Base-by-base conservation (phyloP, 805 yeast genomes). In the Metschnikowia matae region DNA sequence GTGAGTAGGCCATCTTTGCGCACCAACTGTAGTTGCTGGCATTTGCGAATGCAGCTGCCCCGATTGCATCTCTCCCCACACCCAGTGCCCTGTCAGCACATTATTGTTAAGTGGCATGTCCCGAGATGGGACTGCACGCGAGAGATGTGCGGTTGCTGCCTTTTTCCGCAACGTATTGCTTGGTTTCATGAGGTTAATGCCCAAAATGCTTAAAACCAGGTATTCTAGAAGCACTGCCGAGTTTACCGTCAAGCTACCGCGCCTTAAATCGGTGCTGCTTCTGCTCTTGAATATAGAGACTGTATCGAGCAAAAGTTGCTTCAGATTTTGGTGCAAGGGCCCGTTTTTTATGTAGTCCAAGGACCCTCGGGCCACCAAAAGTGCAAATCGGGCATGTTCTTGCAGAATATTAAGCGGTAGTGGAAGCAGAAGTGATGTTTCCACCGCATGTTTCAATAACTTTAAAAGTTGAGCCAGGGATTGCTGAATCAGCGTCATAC, bases 291-390 rank as follows among this genome's bases (percentile, higher is more conserved):
- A 67, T 44, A 77, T 80, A 20, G 71, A 67, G 2, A 84, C 65
- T 2, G 82, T 73, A 31, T 71, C 77, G 18, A 72, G 65, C 43
- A 89, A 66, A 44, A 87, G 68, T 33, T 67, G 74, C 56, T 82
- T 85, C 62, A 84, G 81, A 46, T 84, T 89, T 61, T 82, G 87
- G 62, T 84, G 83, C 48, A 89, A 67, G 1, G 92, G 83, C 0
- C 96, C 96, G 36, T 90, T 89, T 62, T 88, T 82, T 2, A 88
- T 83, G 62, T 87, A 89, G 54, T 89, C 96, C 49, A 90, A 70
- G 0, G 89, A 81, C 14, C 95, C 90, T 46, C 81, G 81, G 0
- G 90, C 89, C 26, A 84, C 85, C 43, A 85, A 59, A 31, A 87
- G 69, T 0, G 86, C 74, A 54, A 84, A 76, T 44, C 89, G 70